Conservation (phyloP, 108 stramenopile genomes). For the Licmophora abbreviata region DNA sequence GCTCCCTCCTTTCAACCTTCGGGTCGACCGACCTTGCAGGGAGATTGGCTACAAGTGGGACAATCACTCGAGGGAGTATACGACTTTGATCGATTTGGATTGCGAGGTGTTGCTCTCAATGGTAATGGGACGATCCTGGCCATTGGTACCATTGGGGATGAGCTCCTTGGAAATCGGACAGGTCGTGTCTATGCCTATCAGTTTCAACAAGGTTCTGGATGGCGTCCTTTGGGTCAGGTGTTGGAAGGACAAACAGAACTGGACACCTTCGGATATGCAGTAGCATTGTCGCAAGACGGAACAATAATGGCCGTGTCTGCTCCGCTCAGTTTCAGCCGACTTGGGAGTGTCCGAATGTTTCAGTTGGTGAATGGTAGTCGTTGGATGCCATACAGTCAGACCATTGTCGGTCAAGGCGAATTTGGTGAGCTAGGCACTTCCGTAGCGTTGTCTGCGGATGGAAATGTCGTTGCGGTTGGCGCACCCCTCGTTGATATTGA, state of each 20-base stretch:
- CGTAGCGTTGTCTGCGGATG: conserved; percentile 14
- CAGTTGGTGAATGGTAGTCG: conserved; percentile 1
- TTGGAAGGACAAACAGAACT: conserved; percentile 16
- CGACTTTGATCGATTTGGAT: conserved; percentile 14
- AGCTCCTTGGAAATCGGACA: conserved; percentile 20
- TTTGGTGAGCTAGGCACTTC: conserved; percentile 16
- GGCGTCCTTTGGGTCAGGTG: conserved; percentile 13
- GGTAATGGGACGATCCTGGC: conserved; percentile 18
- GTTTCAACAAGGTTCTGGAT: conserved; percentile 24
- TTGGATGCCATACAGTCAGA: conserved; percentile 16
- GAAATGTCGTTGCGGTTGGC: conserved; percentile 9
- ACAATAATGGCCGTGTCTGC: conserved; percentile 22
- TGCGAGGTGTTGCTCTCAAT: conserved; percentile 19
- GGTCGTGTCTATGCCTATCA: conserved; percentile 13
- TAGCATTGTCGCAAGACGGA: conserved; percentile 27
- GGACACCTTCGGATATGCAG: conserved; percentile 20
- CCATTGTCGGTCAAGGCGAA: conserved; percentile 10
- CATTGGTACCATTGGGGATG: conserved; percentile 18
- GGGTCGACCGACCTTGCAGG: too few species aligned
- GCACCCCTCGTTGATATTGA: conserved; percentile 10
- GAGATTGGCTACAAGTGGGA: conserved; percentile 17
- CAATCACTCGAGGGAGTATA: conserved; percentile 15
- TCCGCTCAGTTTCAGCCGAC: conserved; percentile 7
- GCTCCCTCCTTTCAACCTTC: conserved; percentile 21
- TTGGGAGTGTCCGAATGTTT: conserved; percentile 20